Conservation (phyloP, 768 basidiomycete genomes). For the Coprinopsis cinerea region DNA sequence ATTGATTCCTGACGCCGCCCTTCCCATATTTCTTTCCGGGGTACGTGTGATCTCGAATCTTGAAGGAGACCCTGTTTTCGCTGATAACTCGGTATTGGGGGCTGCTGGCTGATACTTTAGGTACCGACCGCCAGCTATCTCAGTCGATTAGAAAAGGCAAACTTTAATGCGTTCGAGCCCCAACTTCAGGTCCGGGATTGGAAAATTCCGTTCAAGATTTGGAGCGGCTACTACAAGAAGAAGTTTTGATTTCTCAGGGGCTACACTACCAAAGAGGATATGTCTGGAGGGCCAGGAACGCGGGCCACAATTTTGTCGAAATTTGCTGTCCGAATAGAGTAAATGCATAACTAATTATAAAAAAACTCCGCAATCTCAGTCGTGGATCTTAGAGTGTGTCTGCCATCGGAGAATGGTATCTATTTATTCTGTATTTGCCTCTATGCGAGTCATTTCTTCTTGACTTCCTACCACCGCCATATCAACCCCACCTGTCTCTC, state of each 20-base stretch:
- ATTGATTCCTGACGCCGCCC: slow-evolving; percentile 48
- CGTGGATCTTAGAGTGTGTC: slow-evolving; percentile 19
- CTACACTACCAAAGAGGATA: background rate
- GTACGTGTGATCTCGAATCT: slow-evolving; percentile 40
- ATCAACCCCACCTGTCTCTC: slow-evolving; percentile 14
- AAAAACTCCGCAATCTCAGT: slow-evolving; percentile 38
- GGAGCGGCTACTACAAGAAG: slow-evolving; percentile 36
- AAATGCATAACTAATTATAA: slow-evolving; percentile 38
- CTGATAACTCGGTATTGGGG: slow-evolving; percentile 15
- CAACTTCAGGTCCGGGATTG: slow-evolving; percentile 64
- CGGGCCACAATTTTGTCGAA: slow-evolving; percentile 10
- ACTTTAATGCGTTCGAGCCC: slow-evolving; percentile 70
- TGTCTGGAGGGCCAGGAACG: slow-evolving; percentile 13
- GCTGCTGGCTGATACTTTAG: slow-evolving; percentile 27
- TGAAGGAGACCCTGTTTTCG: slow-evolving; percentile 8
- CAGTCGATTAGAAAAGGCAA: slow-evolving; percentile 54
- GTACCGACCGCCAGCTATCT: slow-evolving; percentile 65
- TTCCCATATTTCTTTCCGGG: slow-evolving; percentile 69
- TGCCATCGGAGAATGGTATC: slow-evolving; percentile 25
- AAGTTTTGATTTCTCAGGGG: slow-evolving; percentile 34
- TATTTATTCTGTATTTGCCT: slow-evolving; percentile 12
- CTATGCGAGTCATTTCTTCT: slow-evolving; percentile 10
- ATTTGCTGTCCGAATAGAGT: slow-evolving; percentile 24
- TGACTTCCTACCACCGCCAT: slow-evolving; percentile 21
- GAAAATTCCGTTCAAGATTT: slow-evolving; percentile 71